Evolutionary conservation across 129 eudicot genomes (phyloP), one percentile per base, ranked within the genome.

Genomic region (Mikania micrantha): DNA sequence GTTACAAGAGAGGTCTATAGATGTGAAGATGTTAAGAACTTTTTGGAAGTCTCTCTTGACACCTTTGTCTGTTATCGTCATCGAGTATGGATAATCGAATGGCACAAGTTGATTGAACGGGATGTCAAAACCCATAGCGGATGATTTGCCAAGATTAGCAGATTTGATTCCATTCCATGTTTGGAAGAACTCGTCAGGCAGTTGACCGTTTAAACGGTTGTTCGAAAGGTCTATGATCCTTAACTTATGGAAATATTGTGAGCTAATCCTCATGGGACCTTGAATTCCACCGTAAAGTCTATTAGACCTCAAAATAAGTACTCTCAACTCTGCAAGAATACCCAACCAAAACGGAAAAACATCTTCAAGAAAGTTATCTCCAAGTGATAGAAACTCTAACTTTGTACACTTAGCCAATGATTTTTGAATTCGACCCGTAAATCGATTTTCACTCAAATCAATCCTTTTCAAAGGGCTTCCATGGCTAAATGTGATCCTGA

Each of bases 1-100:
- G 70, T 82, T 82, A 32, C 63, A 32, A 5, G 83, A 82, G 9
- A 82, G 40, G 39, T 82, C 83, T 16, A 82, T 45, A 0, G 22
- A 17, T 9, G 52, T 16, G 21, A 82, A 49, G 17, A 58, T 58
- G 21, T 13, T 49, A 2, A 27, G 13, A 17, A 78, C 53, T 9
- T 3, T 13, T 8, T 0, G 0, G 21, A 7, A 52, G 8, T 57
- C 21, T 13, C 1, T 64, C 12, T 64, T 42, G 27, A 31, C 35
- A 4, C 78, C 64, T 58, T 72, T 78, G 15, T 40, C 25, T n/a
- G 52, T 44, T 2, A 78, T 13, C 0, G 13, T 44, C 13, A 66
- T 56, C 0, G 57, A 53, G 7, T 52, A 32, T 0, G 11, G n/a
- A 9, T 36, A 36, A 7, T 36, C 5, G 9, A 7, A n/a, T n/a